Evolutionary conservation across 2,329 filamentous ascomycete genomes (phyloP).

Genomic region (Fusarium proliferatum): DNA sequence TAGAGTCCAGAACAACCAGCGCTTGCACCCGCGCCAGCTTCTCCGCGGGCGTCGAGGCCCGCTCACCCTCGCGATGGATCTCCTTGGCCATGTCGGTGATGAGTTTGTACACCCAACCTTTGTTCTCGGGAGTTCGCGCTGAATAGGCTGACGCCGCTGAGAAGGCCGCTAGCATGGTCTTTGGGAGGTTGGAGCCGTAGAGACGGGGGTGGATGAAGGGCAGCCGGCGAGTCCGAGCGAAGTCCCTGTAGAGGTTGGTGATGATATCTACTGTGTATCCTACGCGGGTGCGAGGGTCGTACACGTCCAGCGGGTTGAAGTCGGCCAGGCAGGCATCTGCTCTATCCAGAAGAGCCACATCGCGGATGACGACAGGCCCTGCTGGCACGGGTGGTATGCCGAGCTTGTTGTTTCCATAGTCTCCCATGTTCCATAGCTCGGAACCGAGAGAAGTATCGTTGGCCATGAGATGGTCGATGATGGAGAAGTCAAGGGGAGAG

Average conservation of each 20-base stretch:
- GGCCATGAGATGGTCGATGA: conserved; percentile 50
- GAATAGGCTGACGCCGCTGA: conserved; percentile 54
- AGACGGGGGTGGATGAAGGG: conserved; percentile 58
- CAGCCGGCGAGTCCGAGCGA: conserved; percentile 51
- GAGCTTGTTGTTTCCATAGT: conserved; percentile 46
- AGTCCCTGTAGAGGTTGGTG: conserved; percentile 49
- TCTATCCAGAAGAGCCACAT: conserved; percentile 44
- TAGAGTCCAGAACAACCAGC: conserved; percentile 54
- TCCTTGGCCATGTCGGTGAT: conserved; percentile 53
- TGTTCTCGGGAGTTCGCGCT: conserved; percentile 52
- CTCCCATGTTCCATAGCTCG: conserved; percentile 45
- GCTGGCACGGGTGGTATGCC: conserved; percentile 42
- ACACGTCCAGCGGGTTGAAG: conserved; percentile 50
- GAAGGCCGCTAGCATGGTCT: conserved; percentile 54
- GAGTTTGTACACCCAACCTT: conserved; percentile 53
- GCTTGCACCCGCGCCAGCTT: conserved; percentile 59
- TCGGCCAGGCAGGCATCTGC: conserved; percentile 36
- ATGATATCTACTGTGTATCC: conserved; percentile 51
- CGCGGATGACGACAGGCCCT: conserved; percentile 45
- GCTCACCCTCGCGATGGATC: conserved; percentile 51
- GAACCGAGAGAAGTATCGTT: conserved; percentile 35
- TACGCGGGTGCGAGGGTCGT: conserved; percentile 51
- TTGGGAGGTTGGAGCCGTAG: conserved; percentile 54
- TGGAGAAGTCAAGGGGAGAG: conserved; percentile 49
- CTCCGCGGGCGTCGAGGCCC: conserved; percentile 47